Percentiles rank a stretch among this genome's conserved stretches.
Conservation (phyloP, 352 stramenopile genomes). For the Phytopythium ostracodes region DNA sequence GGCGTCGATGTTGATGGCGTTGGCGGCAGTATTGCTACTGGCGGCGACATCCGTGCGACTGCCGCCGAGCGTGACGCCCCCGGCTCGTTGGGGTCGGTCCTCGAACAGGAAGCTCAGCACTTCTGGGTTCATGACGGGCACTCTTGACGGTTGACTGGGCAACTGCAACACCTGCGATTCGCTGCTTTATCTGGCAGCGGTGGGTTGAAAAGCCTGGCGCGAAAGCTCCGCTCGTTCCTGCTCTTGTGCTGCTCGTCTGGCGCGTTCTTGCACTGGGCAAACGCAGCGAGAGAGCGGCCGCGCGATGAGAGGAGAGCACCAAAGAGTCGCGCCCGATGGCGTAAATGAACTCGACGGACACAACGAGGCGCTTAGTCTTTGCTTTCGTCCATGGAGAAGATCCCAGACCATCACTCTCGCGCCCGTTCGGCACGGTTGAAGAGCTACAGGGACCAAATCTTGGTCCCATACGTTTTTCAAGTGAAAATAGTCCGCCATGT, state of each 20-base stretch:
- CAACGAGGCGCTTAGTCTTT: no score
- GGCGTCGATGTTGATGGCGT: background rate
- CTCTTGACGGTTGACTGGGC: background rate
- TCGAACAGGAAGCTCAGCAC: constrained; percentile 26
- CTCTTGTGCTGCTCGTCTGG: background rate
- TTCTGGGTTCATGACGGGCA: constrained; percentile 23
- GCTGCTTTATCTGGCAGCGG: background rate
- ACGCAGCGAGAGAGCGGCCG: background rate
- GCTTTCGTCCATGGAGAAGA: background rate
- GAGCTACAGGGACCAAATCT: background rate
- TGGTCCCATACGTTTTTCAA: background rate
- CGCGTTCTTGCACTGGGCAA: background rate
- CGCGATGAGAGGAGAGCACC: background rate
- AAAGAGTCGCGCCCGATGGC: background rate
- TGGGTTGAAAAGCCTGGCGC: background rate
- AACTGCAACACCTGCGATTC: background rate
- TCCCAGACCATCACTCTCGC: constrained; percentile 6
- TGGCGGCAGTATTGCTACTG: constrained; percentile 4
- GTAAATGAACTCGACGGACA: no score
- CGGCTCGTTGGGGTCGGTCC: constrained; percentile 6
- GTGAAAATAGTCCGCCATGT: background rate
- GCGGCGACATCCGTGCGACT: background rate
- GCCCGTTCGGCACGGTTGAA: background rate
- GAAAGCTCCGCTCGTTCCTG: background rate
- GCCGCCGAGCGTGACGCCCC: constrained; percentile 3